Evolutionary conservation across 2,329 filamentous ascomycete genomes (phyloP), one percentile per base, ranked within the genome.

Genomic region (Aspergillus transmontanensis): DNA sequence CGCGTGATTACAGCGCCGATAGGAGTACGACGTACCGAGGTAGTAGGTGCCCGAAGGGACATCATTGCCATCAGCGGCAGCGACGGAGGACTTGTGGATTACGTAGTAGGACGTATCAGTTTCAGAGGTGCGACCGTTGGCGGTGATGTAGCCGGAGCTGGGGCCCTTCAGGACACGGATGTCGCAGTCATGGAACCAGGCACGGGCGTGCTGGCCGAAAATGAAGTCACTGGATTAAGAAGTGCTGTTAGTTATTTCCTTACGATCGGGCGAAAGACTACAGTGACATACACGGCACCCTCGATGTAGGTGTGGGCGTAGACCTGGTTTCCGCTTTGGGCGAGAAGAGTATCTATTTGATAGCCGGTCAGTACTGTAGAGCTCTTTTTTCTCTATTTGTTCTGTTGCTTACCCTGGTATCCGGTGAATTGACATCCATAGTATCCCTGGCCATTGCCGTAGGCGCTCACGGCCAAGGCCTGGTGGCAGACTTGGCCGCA

Each of bases 261-360:
- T 59, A 16, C n/a, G 10, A 16, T 28, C 2, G 23, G n/a, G 4
- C 6, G n/a, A 10, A 21, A 26, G 21, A 11, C 3, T 3, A 7
- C 6, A 7, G 14, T 4, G 11, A 32, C 60, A 41, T 59, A 62
- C 50, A 85, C 84, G 3, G 85, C 83, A 32, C 86, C 86, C 54
- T 84, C 81, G 64, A 89, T 87, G 63, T 84, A 82, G 66, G 81
- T 82, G 64, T 83, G 83, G 30, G 82, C 84, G 69, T 86, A 89
- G 41, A 87, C 71, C 68, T 88, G 82, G 64, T 81, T 77, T 64
- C 86, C 87, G 59, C 76, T 79, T 68, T 86, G 73, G 54, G 76
- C 71, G 4, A 84, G 76, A 55, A 85, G 68, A 1, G 86, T 87
- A 70, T 88, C 59, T 60, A n/a, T 53, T 12, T 21, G 4, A 51